phyloP scores from a whole-genome alignment of 1,139 yeast genomes.

The Geotrichum bryndzae region DNA sequence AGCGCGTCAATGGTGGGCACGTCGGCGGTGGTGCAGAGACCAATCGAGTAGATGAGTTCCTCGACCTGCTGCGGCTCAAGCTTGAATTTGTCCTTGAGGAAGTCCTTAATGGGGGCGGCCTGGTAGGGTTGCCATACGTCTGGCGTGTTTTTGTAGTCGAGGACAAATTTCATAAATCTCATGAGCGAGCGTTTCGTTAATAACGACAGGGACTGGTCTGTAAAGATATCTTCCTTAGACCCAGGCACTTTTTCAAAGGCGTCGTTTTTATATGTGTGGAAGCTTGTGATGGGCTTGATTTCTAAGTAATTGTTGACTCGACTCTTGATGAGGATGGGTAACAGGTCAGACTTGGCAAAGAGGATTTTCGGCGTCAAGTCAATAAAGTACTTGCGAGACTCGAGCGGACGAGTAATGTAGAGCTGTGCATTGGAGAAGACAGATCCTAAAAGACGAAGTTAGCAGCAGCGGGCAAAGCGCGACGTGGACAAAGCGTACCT shows the following conservation, averaged over 20 bases:
- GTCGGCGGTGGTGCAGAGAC: constrained; percentile 57
- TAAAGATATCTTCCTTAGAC: constrained; percentile 88
- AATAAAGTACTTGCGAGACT: constrained; percentile 72
- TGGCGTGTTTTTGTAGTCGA: constrained; percentile 49
- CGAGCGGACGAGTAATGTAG: constrained; percentile 63
- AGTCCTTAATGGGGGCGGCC: constrained; percentile 50
- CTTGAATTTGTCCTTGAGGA: constrained; percentile 58
- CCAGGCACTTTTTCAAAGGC: constrained; percentile 74
- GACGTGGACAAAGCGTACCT: constrained; percentile 1
- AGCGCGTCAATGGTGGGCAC: constrained; percentile 70
- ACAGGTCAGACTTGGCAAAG: constrained; percentile 82
- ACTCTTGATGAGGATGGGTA: constrained; percentile 70
- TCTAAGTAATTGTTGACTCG: constrained; percentile 88
- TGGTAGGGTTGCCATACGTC: constrained; percentile 52
- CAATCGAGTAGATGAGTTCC: constrained; percentile 81
- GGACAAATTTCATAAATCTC: constrained; percentile 87
- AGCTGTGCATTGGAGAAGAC: constrained; percentile 36
- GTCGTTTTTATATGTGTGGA: constrained; percentile 90
- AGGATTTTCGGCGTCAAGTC: constrained; percentile 85
- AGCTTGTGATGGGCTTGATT: constrained; percentile 79
- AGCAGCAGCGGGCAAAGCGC: background rate
- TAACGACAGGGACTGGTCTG: constrained; percentile 73
- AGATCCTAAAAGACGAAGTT: constrained; percentile 14
- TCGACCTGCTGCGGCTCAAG: constrained; percentile 67
- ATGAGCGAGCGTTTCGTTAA: constrained; percentile 77